phyloP scores from a whole-genome alignment of 2,329 filamentous ascomycete genomes.

The Epichloe baconii region DNA sequence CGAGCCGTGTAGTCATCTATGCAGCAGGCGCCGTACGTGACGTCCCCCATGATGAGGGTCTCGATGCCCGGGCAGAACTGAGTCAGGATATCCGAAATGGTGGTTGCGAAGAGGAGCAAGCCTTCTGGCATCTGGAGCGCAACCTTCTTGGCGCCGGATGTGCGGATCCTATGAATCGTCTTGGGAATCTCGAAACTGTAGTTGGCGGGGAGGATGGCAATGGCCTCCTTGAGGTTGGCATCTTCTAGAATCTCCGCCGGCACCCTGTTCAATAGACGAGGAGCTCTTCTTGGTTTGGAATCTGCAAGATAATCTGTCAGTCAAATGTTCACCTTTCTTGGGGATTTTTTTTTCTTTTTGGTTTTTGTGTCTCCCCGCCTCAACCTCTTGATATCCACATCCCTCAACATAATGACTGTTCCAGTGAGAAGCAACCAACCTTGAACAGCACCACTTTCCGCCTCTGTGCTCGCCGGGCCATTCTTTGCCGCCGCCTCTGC shows the following conservation, averaged over 20 bases:
- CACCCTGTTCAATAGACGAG: slow-evolving; percentile 80
- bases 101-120: slow-evolving; percentile 87
- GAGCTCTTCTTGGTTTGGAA: slow-evolving; percentile 55
- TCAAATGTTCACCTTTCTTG: too few species aligned
- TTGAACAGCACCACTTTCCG: slow-evolving; percentile 24
- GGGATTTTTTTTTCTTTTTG: background rate
- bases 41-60: slow-evolving; percentile 97
- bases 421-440: slow-evolving; percentile 30
- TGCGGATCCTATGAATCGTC: slow-evolving; percentile 87
- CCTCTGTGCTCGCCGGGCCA: slow-evolving; percentile 13
- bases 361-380: background rate
- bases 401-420: background rate
- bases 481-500: slow-evolving; percentile 43
- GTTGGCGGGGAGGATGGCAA: slow-evolving; percentile 79
- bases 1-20: slow-evolving; percentile 97
- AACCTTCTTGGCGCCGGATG: slow-evolving; percentile 64
- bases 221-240: slow-evolving; percentile 72
- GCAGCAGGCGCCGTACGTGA: slow-evolving; percentile 96
- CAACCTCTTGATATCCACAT: background rate
- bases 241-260: slow-evolving; percentile 79
- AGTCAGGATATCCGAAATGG: slow-evolving; percentile 89
- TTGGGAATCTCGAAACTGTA: slow-evolving; percentile 99
- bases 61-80: slow-evolving; percentile 87
- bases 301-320: slow-evolving; percentile 31
- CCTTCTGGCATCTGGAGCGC: slow-evolving; percentile 98